These are phyloP conservation scores for Fusarium torulosum DNA, from an alignment of 2,329 filamentous ascomycete species.

Conservation along the genomic window DNA sequence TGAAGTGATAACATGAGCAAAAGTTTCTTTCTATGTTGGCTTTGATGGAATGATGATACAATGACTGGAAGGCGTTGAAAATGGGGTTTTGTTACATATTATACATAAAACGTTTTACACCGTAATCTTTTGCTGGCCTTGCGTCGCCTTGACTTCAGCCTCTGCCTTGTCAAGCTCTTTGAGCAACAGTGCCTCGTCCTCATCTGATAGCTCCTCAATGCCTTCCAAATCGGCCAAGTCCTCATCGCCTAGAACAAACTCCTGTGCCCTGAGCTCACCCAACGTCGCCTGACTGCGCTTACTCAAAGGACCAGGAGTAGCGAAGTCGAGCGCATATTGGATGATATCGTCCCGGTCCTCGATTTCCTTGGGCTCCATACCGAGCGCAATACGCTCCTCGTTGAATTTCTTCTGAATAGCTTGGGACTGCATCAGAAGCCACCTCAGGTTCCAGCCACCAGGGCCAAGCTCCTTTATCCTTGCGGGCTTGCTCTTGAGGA, in stretches of 20 bases:
- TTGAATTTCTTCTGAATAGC: slow-evolving; percentile 75
- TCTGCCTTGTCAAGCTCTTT: slow-evolving; percentile 51
- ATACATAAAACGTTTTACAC: slow-evolving; percentile 46
- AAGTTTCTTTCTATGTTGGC: slow-evolving; percentile 25
- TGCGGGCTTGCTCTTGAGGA: slow-evolving; percentile 81
- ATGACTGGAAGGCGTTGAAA: slow-evolving; percentile 44
- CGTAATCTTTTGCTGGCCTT: slow-evolving; percentile 33
- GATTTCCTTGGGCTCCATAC: slow-evolving; percentile 62
- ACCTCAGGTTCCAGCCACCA: slow-evolving; percentile 89
- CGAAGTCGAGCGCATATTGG: slow-evolving; percentile 57
- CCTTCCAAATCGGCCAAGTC: slow-evolving; percentile 55
- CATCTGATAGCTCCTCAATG: slow-evolving; percentile 56
- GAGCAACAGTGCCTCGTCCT: slow-evolving; percentile 53
- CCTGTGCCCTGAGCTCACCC: slow-evolving; percentile 56
- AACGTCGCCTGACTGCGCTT: slow-evolving; percentile 54
- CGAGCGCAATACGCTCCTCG: slow-evolving; percentile 72
- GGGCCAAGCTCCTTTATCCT: slow-evolving; percentile 89
- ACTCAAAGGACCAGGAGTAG: slow-evolving; percentile 57
- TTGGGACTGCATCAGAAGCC: slow-evolving; percentile 85
- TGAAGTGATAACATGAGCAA: slow-evolving; percentile 36
- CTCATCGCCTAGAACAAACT: slow-evolving; percentile 62
- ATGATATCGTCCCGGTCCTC: slow-evolving; percentile 56
- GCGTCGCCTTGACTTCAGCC: slow-evolving; percentile 21
- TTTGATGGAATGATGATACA: slow-evolving; percentile 44
- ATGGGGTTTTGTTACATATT: slow-evolving; percentile 48